Conservation (phyloP, 352 stramenopile species). For the Phytophthora multivora region DNA sequence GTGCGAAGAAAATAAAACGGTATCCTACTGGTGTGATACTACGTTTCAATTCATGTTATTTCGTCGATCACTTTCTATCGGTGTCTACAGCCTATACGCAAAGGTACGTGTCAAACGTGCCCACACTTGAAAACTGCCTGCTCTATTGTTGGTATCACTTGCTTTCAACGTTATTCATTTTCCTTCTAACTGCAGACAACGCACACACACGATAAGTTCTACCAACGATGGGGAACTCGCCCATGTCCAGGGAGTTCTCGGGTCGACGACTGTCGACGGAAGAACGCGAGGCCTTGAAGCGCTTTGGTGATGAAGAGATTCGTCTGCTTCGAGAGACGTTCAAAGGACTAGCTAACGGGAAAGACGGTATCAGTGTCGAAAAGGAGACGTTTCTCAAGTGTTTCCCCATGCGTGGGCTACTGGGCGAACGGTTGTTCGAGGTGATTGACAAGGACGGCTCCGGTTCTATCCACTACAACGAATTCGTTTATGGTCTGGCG, state of each 20-base stretch:
- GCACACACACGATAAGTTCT: neutral
- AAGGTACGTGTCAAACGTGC: neutral
- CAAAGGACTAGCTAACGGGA: constrained; percentile 67
- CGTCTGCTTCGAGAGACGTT: constrained; percentile 81
- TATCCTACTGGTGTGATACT: too few relatives aligned
- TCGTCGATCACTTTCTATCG: too few relatives aligned
- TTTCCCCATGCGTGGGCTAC: constrained; percentile 89
- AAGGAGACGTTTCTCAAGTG: constrained; percentile 95
- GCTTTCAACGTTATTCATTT: constrained; percentile 25
- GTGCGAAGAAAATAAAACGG: too few relatives aligned
- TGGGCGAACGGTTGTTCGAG: constrained; percentile 92
- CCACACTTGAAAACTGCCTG: constrained; percentile 20
- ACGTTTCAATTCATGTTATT: too few relatives aligned
- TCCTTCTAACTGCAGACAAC: constrained; percentile 6
- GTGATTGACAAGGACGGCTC: constrained; percentile 92
- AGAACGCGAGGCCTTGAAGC: constrained; percentile 74
- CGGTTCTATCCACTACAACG: constrained; percentile 89
- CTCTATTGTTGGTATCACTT: constrained; percentile 25
- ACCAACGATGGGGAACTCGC: constrained; percentile 62
- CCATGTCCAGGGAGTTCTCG: constrained; percentile 61
- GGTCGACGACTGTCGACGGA: constrained; percentile 49
- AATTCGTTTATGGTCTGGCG: constrained; percentile 92
- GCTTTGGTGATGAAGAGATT: constrained; percentile 82
- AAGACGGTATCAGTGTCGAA: constrained; percentile 78
- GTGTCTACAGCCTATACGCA: too few relatives aligned